These are phyloP conservation scores for Piromyces finnis DNA, from an alignment of 192 early-diverging fungal species.

Conservation along the genomic window DNA sequence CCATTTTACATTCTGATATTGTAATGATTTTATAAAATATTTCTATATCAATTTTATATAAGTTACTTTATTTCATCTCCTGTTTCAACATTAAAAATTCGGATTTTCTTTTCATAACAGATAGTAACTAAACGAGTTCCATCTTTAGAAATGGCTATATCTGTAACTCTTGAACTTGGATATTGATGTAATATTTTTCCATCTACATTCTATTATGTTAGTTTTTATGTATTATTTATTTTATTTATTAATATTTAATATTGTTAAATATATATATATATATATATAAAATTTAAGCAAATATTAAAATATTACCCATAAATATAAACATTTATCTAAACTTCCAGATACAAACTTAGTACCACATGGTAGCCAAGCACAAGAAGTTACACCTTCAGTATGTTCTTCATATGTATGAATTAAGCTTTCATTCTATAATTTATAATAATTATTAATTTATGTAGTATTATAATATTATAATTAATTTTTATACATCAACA, in stretches of 20 bases:
- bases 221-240: no score
- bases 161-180: slow-evolving; percentile 35
- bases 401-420: slow-evolving; percentile 28
- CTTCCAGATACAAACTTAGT: slow-evolving; percentile 70
- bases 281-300: no score
- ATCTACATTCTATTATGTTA: slow-evolving; percentile 10
- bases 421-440: not conserved
- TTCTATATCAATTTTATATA: slow-evolving; percentile 8
- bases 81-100: slow-evolving; percentile 38
- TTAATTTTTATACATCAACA: no score
- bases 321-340: slow-evolving; percentile 51
- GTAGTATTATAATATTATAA: no score
- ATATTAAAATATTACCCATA: no score
- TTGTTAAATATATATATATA: slow-evolving; percentile 3
- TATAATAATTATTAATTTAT: no score
- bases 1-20: no score
- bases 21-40: no score
- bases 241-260: no score
- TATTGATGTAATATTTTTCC: slow-evolving; percentile 43
- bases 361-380: slow-evolving; percentile 76
- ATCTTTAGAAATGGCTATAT: slow-evolving; percentile 39
- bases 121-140: slow-evolving; percentile 43
- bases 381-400: slow-evolving; percentile 57
- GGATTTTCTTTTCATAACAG: slow-evolving; percentile 38
- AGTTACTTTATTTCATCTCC: slow-evolving; percentile 17